Conservation (phyloP, 495 filamentous ascomycete species). For the Choiromyces venosus region DNA sequence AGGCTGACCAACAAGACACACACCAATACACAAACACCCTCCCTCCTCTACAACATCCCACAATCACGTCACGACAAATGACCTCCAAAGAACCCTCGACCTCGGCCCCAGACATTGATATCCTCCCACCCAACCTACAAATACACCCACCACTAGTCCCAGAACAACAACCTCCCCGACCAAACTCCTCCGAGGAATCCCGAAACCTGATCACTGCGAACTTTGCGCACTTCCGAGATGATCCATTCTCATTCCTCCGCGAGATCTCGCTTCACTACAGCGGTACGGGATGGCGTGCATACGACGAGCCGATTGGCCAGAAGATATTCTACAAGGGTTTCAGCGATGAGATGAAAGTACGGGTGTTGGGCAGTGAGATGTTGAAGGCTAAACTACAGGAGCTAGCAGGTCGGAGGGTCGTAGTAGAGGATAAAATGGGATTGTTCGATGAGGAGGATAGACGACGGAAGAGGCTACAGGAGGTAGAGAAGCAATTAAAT, state of each 20-base stretch:
- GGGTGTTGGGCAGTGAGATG: conserved; percentile 67
- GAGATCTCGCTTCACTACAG: conserved; percentile 87
- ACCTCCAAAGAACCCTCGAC: neutral
- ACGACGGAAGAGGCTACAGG: conserved; percentile 56
- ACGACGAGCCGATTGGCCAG: conserved; percentile 84
- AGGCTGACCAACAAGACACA: neutral
- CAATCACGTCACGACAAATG: neutral
- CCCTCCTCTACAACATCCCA: neutral
- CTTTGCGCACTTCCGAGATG: conserved; percentile 49
- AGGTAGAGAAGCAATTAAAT: conserved; percentile 48
- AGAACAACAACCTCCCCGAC: conserved; percentile 10
- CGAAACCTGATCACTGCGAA: conserved; percentile 35
- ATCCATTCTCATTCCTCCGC: conserved; percentile 74
- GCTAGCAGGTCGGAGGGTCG: conserved; percentile 66
- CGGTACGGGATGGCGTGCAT: conserved; percentile 87
- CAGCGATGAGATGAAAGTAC: conserved; percentile 75
- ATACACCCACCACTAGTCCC: conserved; percentile 39
- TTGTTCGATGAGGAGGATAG: conserved; percentile 55
- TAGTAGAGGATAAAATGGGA: conserved; percentile 69
- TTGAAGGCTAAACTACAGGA: conserved; percentile 68
- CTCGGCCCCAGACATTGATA: conserved; percentile 38
- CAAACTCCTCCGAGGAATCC: conserved; percentile 30
- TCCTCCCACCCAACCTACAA: conserved; percentile 20
- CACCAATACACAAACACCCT: neutral
- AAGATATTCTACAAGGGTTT: conserved; percentile 91